These are phyloP conservation scores for Leccinellum rugosiceps DNA, from an alignment of 768 basidiomycete genomes.

Conservation along the genomic window DNA sequence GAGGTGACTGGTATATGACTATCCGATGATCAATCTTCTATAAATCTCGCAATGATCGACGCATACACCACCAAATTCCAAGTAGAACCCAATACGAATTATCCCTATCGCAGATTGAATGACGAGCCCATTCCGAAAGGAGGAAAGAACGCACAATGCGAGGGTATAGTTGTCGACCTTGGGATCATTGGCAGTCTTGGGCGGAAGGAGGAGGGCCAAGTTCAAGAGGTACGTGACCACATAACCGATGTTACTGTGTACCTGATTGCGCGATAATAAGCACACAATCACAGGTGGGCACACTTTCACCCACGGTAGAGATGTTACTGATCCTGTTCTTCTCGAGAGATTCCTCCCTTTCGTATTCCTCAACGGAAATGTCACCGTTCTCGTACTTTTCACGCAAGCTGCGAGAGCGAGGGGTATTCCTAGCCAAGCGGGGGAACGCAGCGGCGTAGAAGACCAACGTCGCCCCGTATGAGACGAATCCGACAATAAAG, in stretches of 20 bases:
- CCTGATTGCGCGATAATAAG: conserved; percentile 35
- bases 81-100: conserved; percentile 75
- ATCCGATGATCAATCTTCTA: neutral
- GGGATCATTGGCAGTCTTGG: conserved; percentile 40
- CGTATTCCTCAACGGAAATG: conserved; percentile 60
- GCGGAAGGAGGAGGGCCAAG: conserved; percentile 65
- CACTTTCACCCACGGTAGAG: conserved; percentile 54
- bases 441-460: conserved; percentile 81
- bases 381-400: conserved; percentile 59
- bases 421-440: conserved; percentile 75
- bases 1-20: conserved; percentile 85
- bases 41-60: neutral
- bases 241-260: conserved; percentile 76
- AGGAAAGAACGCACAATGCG: conserved; percentile 50
- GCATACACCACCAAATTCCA: conserved; percentile 88
- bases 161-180: conserved; percentile 74
- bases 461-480: conserved; percentile 77
- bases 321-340: conserved; percentile 86
- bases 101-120: conserved; percentile 38
- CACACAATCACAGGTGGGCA: neutral
- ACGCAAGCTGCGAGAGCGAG: conserved; percentile 52
- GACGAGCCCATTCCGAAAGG: neutral
- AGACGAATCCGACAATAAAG: conserved; percentile 76
- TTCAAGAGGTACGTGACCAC: conserved; percentile 63
- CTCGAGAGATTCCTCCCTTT: conserved; percentile 72